Evolutionary conservation across 2,329 filamentous ascomycete species (phyloP), one percentile per base, ranked within the genome.

Genomic region (Ophiostoma piceae): DNA sequence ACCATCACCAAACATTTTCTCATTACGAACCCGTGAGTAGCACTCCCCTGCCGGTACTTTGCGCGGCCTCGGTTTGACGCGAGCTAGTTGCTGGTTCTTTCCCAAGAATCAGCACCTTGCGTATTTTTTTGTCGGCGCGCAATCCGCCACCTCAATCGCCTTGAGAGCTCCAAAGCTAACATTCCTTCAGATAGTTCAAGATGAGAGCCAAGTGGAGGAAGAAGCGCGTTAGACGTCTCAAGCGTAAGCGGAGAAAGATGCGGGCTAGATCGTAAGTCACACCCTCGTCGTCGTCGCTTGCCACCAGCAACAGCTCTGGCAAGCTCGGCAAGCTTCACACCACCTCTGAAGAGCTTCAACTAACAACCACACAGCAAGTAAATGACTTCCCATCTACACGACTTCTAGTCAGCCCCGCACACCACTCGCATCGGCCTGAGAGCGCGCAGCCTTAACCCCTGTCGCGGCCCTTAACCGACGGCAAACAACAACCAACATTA

Each of bases 181-280:
- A 57, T 35, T 6, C 29, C 41, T 14, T 68, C 72, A 74, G 76
- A 75, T 75, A 77, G 81, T 83, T 84, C 85, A 88, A 84, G 84
- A 88, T 89, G 87, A 86, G 94, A 95, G 94, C 93, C 82, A 98
- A 98, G 88, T 98, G 95, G 95, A 95, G 94, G 88, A 99, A 99
- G 92, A 99, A 99, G 94, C 89, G 95, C 83, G 94, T 97, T 85
- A 89, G 95, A 80, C 90, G 95, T 84, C 92, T 99, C 84, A 98
- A 98, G 91, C 91, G 94, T 82, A 99, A 99, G 94, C 93, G 95
- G 87, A 96, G 95, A 93, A 99, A 99, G 94, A 97, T 95, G 86
- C 90, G 95, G 83, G 95, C 94, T 79, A 87, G 95, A 86, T 94
- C 90, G 95, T 98, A 88, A 88, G 93, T 85, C 64, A 8, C 47